Evolutionary conservation across 2,329 filamentous ascomycete species (phyloP).

Genomic region (Claviceps citrina): DNA sequence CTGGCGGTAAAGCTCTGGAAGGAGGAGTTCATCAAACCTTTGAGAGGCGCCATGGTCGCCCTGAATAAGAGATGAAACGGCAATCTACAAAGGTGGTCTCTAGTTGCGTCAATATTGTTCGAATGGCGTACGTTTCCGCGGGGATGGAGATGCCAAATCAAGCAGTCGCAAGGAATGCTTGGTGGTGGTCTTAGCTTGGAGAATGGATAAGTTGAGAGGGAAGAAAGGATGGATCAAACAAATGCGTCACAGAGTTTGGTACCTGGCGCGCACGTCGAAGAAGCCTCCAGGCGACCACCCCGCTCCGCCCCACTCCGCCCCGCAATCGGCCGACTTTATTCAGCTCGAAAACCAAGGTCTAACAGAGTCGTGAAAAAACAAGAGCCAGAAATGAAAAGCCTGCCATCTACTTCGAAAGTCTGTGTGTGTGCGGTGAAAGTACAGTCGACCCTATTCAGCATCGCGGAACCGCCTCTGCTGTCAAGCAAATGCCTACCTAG

Average conservation of each 20-base stretch:
- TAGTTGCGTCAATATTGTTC: no score
- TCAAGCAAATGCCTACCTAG: no score
- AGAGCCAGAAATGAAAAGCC: no score
- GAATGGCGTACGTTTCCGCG: no score
- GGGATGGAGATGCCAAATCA: background rate
- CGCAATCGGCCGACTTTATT: no score
- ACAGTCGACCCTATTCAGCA: no score
- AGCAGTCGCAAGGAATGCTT: background rate
- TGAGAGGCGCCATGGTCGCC: slow-evolving; percentile 33
- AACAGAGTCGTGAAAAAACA: no score
- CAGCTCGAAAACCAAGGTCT: no score
- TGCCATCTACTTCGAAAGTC: no score
- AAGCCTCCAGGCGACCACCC: background rate
- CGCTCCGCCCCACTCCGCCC: slow-evolving; percentile 1
- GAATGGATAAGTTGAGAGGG: background rate
- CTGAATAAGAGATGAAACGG: background rate
- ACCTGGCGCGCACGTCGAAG: background rate
- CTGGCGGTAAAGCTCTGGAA: background rate
- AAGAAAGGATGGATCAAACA: no score
- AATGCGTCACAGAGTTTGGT: slow-evolving; percentile 1
- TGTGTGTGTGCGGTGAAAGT: no score
- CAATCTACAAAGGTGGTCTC: background rate
- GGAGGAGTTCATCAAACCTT: slow-evolving; percentile 26
- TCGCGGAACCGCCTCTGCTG: no score
- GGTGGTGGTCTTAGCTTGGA: background rate